A percentile compares a stretch with the other conserved stretches of the same genome.
These are phyloP conservation scores for Pseudozyma tsukubaensis DNA, from an alignment of 1,284 basidiomycete genomes.

Conservation along the genomic window DNA sequence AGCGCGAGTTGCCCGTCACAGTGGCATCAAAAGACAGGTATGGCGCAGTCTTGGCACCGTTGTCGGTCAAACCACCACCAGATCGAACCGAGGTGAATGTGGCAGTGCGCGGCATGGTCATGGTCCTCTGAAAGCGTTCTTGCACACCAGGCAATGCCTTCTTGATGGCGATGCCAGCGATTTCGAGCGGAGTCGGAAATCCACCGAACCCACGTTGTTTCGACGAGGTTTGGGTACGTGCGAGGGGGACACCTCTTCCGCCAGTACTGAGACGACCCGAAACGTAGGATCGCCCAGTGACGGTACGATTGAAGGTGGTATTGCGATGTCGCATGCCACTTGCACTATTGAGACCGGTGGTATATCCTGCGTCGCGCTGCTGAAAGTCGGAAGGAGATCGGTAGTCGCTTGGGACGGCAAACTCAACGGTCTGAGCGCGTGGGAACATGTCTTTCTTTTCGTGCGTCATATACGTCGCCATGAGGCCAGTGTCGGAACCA, in stretches of 20 bases:
- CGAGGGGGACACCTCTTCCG: conserved; percentile 63
- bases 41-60: conserved; percentile 72
- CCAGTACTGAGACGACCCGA: conserved; percentile 42
- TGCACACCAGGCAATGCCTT: conserved; percentile 44
- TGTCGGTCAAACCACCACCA: conserved; percentile 62
- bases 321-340: conserved; percentile 32
- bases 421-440: conserved; percentile 74
- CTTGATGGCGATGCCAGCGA: conserved; percentile 73
- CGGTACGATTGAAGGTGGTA: conserved; percentile 39
- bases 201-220: conserved; percentile 78
- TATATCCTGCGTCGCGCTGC: conserved; percentile 24
- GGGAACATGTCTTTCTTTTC: conserved; percentile 69
- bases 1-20: conserved; percentile 80
- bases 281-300: conserved; percentile 41
- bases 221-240: conserved; percentile 69
- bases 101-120: conserved; percentile 78
- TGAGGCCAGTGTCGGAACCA: conserved; percentile 48
- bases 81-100: conserved; percentile 72
- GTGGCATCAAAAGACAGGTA: conserved; percentile 83
- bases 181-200: conserved; percentile 82
- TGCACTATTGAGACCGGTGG: conserved; percentile 14
- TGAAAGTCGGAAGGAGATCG: conserved; percentile 20
- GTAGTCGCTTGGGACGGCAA: conserved; percentile 70
- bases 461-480: conserved; percentile 11
- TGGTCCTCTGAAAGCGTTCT: conserved; percentile 53